Percentiles rank a stretch among this genome's conserved stretches.
Evolutionary conservation across 148 eudicot genomes (phyloP).

Genomic region (Chenopodium quinoa): DNA sequence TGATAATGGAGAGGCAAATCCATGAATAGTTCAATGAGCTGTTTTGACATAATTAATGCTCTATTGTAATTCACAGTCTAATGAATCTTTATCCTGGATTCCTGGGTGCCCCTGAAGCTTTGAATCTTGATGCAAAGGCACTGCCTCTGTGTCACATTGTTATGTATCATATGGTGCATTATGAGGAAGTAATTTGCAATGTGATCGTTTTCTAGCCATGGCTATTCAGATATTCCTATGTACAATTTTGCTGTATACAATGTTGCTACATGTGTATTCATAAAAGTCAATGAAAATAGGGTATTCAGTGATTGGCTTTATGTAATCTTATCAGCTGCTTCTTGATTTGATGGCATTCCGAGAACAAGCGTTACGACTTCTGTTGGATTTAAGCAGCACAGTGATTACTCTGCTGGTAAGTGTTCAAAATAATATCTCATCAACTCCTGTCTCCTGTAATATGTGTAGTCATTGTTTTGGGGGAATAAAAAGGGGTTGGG

Average conservation of each 20-base stretch:
- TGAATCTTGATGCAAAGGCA: not conserved
- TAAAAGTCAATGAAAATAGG: not conserved
- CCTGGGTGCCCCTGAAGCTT: not conserved
- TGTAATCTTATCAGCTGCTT: slow-evolving; percentile 64
- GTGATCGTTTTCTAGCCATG: not conserved
- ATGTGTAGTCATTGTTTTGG: not conserved
- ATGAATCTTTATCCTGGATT: not conserved
- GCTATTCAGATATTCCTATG: not conserved
- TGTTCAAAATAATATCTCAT: slow-evolving; percentile 6
- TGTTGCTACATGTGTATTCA: not conserved
- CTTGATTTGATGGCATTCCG: slow-evolving; percentile 98
- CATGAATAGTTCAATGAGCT: not conserved
- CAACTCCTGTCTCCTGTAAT: not conserved
- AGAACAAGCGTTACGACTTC: slow-evolving; percentile 91
- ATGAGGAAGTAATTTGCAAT: not conserved
- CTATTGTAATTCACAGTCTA: not conserved
- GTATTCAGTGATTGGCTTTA: slow-evolving; percentile 14
- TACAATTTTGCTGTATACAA: not conserved
- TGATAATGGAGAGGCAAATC: not conserved
- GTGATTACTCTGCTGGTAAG: slow-evolving; percentile 95
- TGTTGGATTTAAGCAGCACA: slow-evolving; percentile 96
- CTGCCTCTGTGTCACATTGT: slow-evolving; percentile 7
- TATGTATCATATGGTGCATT: slow-evolving; percentile 3
- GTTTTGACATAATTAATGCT: not conserved
- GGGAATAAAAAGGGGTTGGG: too few relatives aligned